A percentile compares a stretch with the other conserved stretches of the same genome.
phyloP scores from a whole-genome alignment of 1,284 basidiomycete genomes.

The Volvariella surrecta region DNA sequence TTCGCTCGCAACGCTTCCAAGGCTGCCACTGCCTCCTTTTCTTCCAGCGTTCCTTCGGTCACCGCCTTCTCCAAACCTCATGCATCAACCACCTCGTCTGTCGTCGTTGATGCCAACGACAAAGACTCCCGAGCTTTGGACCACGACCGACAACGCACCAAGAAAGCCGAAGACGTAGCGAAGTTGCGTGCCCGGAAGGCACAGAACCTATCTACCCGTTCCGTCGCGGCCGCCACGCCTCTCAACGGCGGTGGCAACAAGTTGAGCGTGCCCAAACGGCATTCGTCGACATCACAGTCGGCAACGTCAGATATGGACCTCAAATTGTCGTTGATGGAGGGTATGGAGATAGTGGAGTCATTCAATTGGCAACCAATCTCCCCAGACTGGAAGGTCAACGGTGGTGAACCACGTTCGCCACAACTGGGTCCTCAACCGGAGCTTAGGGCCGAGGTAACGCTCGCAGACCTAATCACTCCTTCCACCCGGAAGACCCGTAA shows the following conservation, averaged over 20 bases:
- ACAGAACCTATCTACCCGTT: neutral
- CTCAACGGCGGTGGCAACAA: neutral
- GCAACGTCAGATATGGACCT: neutral
- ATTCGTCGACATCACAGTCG: neutral
- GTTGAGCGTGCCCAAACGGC: neutral
- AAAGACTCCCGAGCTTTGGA: slow-evolving; percentile 39
- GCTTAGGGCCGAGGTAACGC: slow-evolving; percentile 27
- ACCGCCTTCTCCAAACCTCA: neutral
- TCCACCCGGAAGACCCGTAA: slow-evolving; percentile 30
- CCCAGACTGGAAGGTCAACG: slow-evolving; percentile 9
- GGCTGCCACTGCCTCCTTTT: neutral
- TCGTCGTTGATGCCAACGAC: slow-evolving; percentile 10
- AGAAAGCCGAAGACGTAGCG: slow-evolving; percentile 30
- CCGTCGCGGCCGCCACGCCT: neutral
- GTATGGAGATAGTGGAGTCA: slow-evolving; percentile 7
- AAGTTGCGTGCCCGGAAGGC: slow-evolving; percentile 29
- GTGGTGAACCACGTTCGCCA: slow-evolving; percentile 1
- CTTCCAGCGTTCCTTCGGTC: neutral
- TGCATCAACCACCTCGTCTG: neutral
- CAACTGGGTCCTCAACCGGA: too few species aligned
- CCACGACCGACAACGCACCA: slow-evolving; percentile 35
- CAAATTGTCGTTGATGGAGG: neutral
- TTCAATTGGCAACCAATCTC: slow-evolving; percentile 5
- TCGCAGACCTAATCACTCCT: slow-evolving; percentile 33
- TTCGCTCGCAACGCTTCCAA: neutral